These are phyloP conservation scores for Austroboletus niveus DNA, from an alignment of 1,284 basidiomycete species.

Conservation along the genomic window DNA sequence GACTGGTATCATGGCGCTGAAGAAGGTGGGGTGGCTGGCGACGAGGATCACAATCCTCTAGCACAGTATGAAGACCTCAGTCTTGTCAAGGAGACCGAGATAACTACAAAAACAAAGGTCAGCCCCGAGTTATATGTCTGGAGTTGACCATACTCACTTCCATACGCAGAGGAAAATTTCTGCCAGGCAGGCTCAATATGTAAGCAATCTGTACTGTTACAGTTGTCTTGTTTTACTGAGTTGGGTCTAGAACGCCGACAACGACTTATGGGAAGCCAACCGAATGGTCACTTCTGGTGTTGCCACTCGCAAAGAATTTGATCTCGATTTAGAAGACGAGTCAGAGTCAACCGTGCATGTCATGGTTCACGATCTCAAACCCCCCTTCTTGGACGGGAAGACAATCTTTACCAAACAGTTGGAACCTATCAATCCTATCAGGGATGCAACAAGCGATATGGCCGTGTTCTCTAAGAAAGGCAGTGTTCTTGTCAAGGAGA, in stretches of 20 bases:
- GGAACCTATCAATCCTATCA: slow-evolving; percentile 95
- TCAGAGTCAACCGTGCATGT: slow-evolving; percentile 95
- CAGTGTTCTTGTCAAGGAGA: slow-evolving; percentile 89
- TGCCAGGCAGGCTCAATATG: slow-evolving; percentile 91
- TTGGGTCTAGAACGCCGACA: slow-evolving; percentile 81
- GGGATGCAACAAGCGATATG: slow-evolving; percentile 92
- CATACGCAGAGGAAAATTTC: slow-evolving; percentile 73
- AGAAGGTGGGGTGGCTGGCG: slow-evolving; percentile 80
- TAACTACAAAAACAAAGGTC: slow-evolving; percentile 76
- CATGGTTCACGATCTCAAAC: slow-evolving; percentile 95
- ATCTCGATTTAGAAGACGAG: slow-evolving; percentile 92
- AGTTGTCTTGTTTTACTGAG: background rate
- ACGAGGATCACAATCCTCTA: slow-evolving; percentile 91
- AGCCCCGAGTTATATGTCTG: slow-evolving; percentile 17
- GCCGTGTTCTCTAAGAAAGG: slow-evolving; percentile 97
- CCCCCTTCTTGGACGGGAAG: slow-evolving; percentile 95
- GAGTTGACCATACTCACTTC: slow-evolving; percentile 5
- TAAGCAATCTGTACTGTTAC: slow-evolving; percentile 40
- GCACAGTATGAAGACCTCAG: slow-evolving; percentile 87
- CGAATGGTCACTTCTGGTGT: slow-evolving; percentile 96
- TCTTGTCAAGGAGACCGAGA: slow-evolving; percentile 70
- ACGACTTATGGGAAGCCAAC: slow-evolving; percentile 98
- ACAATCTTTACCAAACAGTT: slow-evolving; percentile 97
- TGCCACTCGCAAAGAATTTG: slow-evolving; percentile 80
- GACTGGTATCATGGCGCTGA: slow-evolving; percentile 95